phyloP scores from a whole-genome alignment of 805 yeast species.

The Ogataea methylovora region DNA sequence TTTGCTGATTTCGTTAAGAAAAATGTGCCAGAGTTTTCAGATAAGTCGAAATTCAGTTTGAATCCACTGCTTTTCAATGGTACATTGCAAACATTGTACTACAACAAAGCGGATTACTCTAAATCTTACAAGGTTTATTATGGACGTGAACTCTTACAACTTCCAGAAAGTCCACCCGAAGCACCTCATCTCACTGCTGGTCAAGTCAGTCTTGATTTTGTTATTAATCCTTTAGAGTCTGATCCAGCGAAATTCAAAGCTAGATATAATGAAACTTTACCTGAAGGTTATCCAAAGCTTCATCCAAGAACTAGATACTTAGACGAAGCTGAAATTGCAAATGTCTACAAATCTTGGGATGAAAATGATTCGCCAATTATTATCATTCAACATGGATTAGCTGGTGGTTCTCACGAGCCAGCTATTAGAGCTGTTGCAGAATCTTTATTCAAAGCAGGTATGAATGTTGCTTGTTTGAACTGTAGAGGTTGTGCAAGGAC shows the following conservation, averaged over 20 bases:
- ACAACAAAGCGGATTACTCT: slow-evolving; percentile 36
- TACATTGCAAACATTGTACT: slow-evolving; percentile 41
- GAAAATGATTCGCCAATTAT: slow-evolving; percentile 46
- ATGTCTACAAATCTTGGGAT: slow-evolving; percentile 23
- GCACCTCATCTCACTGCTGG: slow-evolving; percentile 21
- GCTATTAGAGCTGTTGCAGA: slow-evolving; percentile 51
- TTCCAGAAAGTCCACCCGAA: slow-evolving; percentile 26
- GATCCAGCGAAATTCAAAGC: slow-evolving; percentile 20
- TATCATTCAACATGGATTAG: slow-evolving; percentile 62
- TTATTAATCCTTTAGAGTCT: slow-evolving; percentile 22
- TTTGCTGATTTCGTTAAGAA: slow-evolving; percentile 27
- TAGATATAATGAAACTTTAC: slow-evolving; percentile 31
- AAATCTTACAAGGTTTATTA: slow-evolving; percentile 34
- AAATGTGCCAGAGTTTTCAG: slow-evolving; percentile 32
- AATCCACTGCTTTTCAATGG: slow-evolving; percentile 43
- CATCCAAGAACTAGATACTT: slow-evolving; percentile 66
- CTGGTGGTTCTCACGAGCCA: slow-evolving; percentile 77
- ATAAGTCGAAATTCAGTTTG: slow-evolving; percentile 31
- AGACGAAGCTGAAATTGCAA: slow-evolving; percentile 34
- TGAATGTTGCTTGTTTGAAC: slow-evolving; percentile 52
- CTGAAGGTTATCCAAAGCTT: slow-evolving; percentile 48
- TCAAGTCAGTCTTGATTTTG: slow-evolving; percentile 44
- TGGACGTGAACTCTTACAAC: slow-evolving; percentile 34
- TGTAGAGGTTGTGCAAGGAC: slow-evolving; percentile 76
- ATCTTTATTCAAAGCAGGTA: slow-evolving; percentile 34